Evolutionary conservation across 108 stramenopile genomes (phyloP).

Genomic region (Schizochytrium sp.): DNA sequence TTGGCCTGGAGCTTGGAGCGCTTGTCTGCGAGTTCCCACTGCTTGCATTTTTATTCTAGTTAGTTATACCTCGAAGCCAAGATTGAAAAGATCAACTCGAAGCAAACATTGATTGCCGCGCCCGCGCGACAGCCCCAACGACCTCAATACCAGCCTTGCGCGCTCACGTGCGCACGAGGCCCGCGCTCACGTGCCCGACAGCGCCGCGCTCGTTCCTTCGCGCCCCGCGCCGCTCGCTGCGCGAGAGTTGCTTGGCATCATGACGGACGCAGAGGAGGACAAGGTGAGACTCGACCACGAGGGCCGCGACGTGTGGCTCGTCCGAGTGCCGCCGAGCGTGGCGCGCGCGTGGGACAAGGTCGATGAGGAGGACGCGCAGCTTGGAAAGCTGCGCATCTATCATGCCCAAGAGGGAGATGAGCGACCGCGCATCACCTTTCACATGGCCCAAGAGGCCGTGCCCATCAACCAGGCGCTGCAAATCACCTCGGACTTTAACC

Average conservation of each 20-base stretch:
- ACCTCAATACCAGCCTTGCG: no score
- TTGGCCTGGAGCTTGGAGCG: no score
- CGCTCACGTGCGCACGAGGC: no score
- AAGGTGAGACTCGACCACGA: constrained; percentile 9
- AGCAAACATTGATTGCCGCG: no score
- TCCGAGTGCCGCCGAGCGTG: not conserved
- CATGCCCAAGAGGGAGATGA: not conserved
- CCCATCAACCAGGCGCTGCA: not conserved
- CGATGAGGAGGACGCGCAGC: not conserved
- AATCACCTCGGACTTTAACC: not conserved
- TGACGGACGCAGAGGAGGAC: not conserved
- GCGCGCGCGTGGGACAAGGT: constrained; percentile 8
- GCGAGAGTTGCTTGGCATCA: not conserved
- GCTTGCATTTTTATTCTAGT: no score
- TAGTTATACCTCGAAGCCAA: no score
- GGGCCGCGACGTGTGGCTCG: constrained; percentile 13
- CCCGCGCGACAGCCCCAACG: no score
- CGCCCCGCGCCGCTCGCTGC: no score
- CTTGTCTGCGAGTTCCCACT: no score
- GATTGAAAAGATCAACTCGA: no score
- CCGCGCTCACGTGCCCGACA: no score
- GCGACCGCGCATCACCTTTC: not conserved
- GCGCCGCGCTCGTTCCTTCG: no score
- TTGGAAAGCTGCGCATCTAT: not conserved
- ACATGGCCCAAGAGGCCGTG: not conserved